Conservation (phyloP, 2,329 filamentous ascomycete genomes). For the Neurospora crassa region DNA sequence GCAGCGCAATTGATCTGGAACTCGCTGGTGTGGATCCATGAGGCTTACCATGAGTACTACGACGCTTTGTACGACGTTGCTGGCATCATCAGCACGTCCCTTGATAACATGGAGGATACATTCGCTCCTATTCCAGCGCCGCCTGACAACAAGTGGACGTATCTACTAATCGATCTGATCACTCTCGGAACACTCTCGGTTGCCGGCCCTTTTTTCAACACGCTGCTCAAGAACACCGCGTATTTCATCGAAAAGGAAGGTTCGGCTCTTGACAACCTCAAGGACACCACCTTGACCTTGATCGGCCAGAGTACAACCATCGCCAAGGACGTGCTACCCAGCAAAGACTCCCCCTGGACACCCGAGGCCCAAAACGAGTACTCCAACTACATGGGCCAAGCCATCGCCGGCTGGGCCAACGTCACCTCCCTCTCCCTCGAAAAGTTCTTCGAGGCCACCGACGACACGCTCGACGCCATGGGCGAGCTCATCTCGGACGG, state of each 20-base stretch:
- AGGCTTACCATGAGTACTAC: conserved; percentile 12
- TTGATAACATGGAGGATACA: conserved; percentile 17
- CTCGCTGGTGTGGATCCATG: conserved; percentile 18
- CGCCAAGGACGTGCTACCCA: conserved; percentile 17
- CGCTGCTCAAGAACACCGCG: conserved; percentile 13
- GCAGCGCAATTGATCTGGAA: conserved; percentile 18
- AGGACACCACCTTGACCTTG: conserved; percentile 20
- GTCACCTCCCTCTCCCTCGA: conserved; percentile 8
- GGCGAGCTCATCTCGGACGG: conserved; percentile 20
- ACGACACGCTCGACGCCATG: conserved; percentile 17
- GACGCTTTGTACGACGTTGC: conserved; percentile 11
- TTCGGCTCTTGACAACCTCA: conserved; percentile 9
- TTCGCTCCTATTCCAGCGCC: conserved; percentile 21
- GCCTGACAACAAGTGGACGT: conserved; percentile 17
- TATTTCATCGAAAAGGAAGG: conserved; percentile 13
- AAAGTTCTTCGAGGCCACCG: conserved; percentile 18
- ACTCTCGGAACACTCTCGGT: conserved; percentile 19
- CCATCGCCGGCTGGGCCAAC: conserved; percentile 20
- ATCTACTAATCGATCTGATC: conserved; percentile 22
- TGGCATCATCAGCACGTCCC: conserved; percentile 6
- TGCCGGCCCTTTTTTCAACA: conserved; percentile 22
- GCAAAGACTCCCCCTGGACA: conserved; percentile 16
- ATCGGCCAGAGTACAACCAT: conserved; percentile 19
- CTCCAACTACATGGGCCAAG: conserved; percentile 20
- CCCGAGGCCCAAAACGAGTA: conserved; percentile 18